Conservation (phyloP, 768 basidiomycete genomes). For the Nidularia sp. region DNA sequence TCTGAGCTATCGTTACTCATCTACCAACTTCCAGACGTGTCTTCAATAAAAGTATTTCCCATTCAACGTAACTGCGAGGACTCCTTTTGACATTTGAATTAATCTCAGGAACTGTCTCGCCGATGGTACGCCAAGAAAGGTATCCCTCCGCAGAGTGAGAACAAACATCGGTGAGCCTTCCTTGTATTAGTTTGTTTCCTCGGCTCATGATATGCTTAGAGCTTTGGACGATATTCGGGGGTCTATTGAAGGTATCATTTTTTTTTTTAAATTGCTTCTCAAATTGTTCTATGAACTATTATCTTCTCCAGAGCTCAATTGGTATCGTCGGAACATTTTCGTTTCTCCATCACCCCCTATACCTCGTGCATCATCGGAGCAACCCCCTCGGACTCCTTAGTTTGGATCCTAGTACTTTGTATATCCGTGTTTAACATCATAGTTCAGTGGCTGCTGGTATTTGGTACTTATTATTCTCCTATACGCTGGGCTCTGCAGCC, state of each 20-base stretch:
- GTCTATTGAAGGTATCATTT: slow-evolving; percentile 61
- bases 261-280: neutral
- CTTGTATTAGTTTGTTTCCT: neutral
- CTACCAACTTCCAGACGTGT: slow-evolving; percentile 58
- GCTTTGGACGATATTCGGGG: slow-evolving; percentile 79
- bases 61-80: neutral
- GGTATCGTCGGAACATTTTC: slow-evolving; percentile 79
- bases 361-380: too few relatives aligned
- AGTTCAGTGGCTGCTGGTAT: too few relatives aligned
- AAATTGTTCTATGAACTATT: neutral
- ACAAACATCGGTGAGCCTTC: slow-evolving; percentile 46
- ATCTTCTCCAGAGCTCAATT: slow-evolving; percentile 59
- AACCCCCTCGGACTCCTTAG: too few relatives aligned
- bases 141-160: slow-evolving; percentile 29
- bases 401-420: too few relatives aligned
- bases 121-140: slow-evolving; percentile 60
- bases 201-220: slow-evolving; percentile 28
- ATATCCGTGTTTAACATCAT: too few relatives aligned
- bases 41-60: slow-evolving; percentile 65
- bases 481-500: too few relatives aligned
- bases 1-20: neutral
- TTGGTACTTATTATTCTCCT: too few relatives aligned
- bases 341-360: slow-evolving; percentile 15
- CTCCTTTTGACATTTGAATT: neutral
- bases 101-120: slow-evolving; percentile 59